phyloP scores from a whole-genome alignment of 768 basidiomycete genomes.

The Mycena capillaripes region DNA sequence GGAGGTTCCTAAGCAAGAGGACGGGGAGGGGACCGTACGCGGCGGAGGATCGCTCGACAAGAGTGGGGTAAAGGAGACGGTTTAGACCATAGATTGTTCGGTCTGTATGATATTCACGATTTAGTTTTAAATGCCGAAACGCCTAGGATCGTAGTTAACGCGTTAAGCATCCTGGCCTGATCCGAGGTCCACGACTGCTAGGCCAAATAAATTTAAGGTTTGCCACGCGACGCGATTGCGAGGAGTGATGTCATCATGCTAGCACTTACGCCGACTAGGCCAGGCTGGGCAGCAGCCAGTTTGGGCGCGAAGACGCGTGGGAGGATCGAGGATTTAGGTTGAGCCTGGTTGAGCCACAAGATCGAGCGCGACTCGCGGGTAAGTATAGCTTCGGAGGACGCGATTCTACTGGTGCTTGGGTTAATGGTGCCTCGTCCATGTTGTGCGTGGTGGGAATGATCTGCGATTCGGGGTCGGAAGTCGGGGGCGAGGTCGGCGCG shows the following conservation, averaged over 20 bases:
- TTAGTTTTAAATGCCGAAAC: too few species aligned
- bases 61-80: conserved; percentile 12
- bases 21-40: conserved; percentile 8
- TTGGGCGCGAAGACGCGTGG: not conserved
- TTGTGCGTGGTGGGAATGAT: not conserved
- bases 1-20: conserved; percentile 12
- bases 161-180: too few species aligned
- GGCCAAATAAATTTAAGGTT: not conserved
- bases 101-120: too few species aligned
- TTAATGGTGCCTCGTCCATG: not conserved
- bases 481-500: not conserved
- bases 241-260: not conserved
- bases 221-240: not conserved
- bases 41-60: not conserved
- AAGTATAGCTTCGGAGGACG: not conserved
- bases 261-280: not conserved
- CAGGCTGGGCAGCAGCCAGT: not conserved
- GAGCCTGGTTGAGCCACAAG: not conserved
- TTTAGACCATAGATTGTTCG: not conserved
- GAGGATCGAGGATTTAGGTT: not conserved
- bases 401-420: not conserved
- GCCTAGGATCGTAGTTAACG: too few species aligned
- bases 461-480: conserved; percentile 2
- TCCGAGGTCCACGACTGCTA: not conserved
- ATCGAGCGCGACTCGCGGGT: conserved; percentile 7